A percentile compares a stretch with the other conserved stretches of the same genome.
Evolutionary conservation across 768 basidiomycete species (phyloP).

Genomic region (Mycena galericulata): DNA sequence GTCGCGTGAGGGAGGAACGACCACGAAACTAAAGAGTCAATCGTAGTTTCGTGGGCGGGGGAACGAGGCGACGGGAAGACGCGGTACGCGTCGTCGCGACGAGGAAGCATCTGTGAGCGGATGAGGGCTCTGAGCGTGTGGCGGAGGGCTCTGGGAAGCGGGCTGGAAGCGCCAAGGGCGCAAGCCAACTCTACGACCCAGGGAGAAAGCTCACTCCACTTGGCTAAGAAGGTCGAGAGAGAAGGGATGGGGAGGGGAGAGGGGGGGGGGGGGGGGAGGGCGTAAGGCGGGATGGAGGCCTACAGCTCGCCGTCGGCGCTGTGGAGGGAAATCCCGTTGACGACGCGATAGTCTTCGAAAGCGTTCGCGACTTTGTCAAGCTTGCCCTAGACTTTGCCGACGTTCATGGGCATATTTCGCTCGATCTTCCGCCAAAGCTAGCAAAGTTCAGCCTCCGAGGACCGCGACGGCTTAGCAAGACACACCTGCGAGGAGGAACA

Average conservation of each 20-base stretch:
- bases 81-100: not conserved
- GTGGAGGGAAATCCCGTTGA: not conserved
- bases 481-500: constrained; percentile 44
- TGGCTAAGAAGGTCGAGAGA: not conserved
- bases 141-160: not conserved
- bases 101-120: not conserved
- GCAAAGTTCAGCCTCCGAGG: constrained; percentile 47
- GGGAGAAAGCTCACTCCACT: constrained; percentile 5
- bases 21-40: not conserved
- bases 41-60: not conserved
- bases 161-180: not conserved
- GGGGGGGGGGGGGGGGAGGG: not conserved
- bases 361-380: constrained; percentile 1
- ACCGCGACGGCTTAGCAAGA: constrained; percentile 45
- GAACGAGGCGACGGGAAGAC: not conserved
- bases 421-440: constrained; percentile 48
- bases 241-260: not conserved
- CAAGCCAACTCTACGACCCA: constrained; percentile 5
- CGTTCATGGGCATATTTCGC: constrained; percentile 32
- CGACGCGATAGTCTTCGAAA: constrained; percentile 9
- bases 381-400: constrained; percentile 30
- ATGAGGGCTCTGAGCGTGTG: not conserved
- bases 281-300: too few species aligned
- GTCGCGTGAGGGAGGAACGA: too few species aligned
- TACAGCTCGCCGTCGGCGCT: not conserved